Base-by-base conservation (phyloP, 495 filamentous ascomycete species). In the Penicillium verhagenii region DNA sequence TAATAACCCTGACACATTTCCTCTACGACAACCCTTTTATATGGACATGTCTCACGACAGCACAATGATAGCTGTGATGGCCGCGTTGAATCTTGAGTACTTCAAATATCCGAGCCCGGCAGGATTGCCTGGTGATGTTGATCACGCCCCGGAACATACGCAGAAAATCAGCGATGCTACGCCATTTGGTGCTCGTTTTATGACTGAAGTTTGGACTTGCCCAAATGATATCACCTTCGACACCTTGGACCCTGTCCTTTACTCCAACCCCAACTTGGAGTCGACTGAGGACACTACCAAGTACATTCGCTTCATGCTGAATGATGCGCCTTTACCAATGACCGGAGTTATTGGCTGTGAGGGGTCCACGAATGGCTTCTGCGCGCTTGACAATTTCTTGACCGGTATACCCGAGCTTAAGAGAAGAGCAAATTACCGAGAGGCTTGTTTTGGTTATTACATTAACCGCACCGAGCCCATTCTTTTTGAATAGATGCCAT, bases 161-260 rank as follows among this genome's bases (percentile, higher is more conserved):
- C 68, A 68, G 51, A 26, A 45, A 16, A 19, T 68, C 0, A 63
- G 56, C 28, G 39, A 71, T 23, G 56, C 87, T 10, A 77, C 79
- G 21, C 83, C 84, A 0, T 88, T 87, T 53, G 84, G 75, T 10
- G 82, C 81, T 1, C 72, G 83, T 8, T 66, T 88, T 0, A 78
- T 83, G 63, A 85, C 86, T 21, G 85, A 88, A 59, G 64, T 88
- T 50, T 71, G 68, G 68, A 68, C 63, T 2, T 71, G 68, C 38
- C 68, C 68, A 0, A 43, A 47, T 10, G 47, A 60, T 16, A 38
- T 53, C 11, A 43, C 47, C 7, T 62, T 71, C 19, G 39, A 65
- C 16, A 20, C 52, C 13, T 52, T 71, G 11, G 53, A 59, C n/a
- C 52, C 57, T 1, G 56, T 59, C 14, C 54, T 61, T 14, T 71